A percentile compares a stretch with the other conserved stretches of the same genome.
Evolutionary conservation across 2,329 filamentous ascomycete genomes (phyloP).

Genomic region (Laburnicola sp.): DNA sequence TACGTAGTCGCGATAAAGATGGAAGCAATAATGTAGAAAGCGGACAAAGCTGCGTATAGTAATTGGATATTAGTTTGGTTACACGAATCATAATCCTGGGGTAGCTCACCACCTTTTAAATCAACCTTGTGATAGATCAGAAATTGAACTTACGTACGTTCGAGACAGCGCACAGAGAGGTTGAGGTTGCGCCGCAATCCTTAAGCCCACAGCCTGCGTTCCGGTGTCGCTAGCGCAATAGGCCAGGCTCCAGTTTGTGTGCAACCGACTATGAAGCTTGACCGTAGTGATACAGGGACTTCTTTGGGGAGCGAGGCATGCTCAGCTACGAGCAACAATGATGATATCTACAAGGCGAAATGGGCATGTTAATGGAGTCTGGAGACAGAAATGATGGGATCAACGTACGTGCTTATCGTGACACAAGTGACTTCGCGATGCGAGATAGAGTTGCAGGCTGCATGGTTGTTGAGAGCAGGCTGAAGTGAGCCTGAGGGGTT

Average conservation of each 20-base stretch:
- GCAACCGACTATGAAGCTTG: neutral
- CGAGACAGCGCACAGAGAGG: too few species aligned
- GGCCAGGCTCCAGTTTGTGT: neutral
- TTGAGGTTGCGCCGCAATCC: too few species aligned
- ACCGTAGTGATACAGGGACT: neutral
- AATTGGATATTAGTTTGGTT: too few species aligned
- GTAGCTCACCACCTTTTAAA: too few species aligned
- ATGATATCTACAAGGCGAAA: neutral
- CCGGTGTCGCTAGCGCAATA: neutral
- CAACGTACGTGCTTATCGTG: conserved; percentile 2
- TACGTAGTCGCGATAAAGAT: neutral
- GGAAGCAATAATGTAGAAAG: neutral
- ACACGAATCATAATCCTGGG: too few species aligned
- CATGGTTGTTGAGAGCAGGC: conserved; percentile 4
- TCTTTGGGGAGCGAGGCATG: conserved; percentile 1
- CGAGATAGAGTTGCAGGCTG: neutral
- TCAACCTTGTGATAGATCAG: too few species aligned
- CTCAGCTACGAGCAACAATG: neutral
- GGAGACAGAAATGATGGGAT: conserved; percentile 4
- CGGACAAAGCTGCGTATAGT: too few species aligned
- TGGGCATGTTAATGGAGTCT: neutral
- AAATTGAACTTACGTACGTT: too few species aligned
- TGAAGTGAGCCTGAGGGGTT: conserved; percentile 3
- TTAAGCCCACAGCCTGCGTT: too few species aligned
- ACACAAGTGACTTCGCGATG: neutral